Conservation (phyloP, 352 stramenopile species). For the Phytophthora kernoviae region DNA sequence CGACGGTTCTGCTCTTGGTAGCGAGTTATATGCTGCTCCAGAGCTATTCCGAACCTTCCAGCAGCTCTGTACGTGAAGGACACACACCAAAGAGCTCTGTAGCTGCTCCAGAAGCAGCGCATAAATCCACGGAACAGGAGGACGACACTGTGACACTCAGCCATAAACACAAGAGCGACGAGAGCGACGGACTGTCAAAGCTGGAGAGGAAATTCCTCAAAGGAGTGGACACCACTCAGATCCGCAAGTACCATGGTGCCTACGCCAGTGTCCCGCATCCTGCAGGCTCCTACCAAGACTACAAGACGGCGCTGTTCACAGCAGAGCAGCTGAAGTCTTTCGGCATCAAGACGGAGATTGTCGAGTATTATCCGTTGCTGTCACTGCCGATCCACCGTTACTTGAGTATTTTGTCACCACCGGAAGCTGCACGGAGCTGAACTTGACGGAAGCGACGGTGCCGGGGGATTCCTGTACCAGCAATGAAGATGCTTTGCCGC, state of each 20-base stretch:
- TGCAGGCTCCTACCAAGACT: slow-evolving; percentile 44
- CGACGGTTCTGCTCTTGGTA: slow-evolving; percentile 20
- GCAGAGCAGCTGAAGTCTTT: slow-evolving; percentile 48
- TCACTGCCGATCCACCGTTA: slow-evolving; percentile 53
- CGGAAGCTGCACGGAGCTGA: slow-evolving; percentile 29
- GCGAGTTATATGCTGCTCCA: slow-evolving; percentile 30
- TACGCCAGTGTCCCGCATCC: slow-evolving; percentile 43
- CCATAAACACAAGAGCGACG: slow-evolving; percentile 17
- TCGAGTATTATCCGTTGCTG: slow-evolving; percentile 70
- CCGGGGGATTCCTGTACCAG: slow-evolving; percentile 67
- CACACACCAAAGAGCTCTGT: not conserved
- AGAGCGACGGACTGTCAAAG: slow-evolving; percentile 30
- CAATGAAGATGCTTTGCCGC: slow-evolving; percentile 52
- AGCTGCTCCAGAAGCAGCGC: not conserved
- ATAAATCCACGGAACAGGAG: slow-evolving; percentile 6
- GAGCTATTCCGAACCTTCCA: slow-evolving; percentile 11
- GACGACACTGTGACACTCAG: slow-evolving; percentile 13
- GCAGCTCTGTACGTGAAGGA: not conserved
- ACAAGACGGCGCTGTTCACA: slow-evolving; percentile 58
- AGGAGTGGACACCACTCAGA: slow-evolving; percentile 27
- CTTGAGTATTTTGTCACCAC: slow-evolving; percentile 44
- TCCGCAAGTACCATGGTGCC: slow-evolving; percentile 29
- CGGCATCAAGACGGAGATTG: slow-evolving; percentile 61
- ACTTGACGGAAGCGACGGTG: slow-evolving; percentile 63
- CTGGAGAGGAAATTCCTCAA: slow-evolving; percentile 28